Conservation (phyloP, 352 stramenopile species). For the Pythium oligandrum region DNA sequence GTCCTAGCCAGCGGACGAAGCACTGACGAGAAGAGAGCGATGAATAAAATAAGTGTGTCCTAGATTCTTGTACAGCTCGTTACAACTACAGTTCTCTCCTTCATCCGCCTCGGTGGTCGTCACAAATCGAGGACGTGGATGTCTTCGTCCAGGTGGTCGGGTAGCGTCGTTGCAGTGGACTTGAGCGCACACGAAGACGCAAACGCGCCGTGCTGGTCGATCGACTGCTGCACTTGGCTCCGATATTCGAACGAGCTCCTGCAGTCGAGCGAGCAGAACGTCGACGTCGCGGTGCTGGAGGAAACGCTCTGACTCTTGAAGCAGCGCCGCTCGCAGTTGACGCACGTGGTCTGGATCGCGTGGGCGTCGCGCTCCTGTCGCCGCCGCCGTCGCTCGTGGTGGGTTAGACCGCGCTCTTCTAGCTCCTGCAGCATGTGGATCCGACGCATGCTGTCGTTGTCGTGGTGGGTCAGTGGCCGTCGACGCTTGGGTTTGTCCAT, state of each 20-base stretch:
- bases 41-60: neutral
- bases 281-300: neutral
- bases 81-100: too few species aligned
- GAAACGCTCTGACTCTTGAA: conserved; percentile 19
- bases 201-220: conserved; percentile 20
- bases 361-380: neutral
- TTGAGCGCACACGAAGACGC: neutral
- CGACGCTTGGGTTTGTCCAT: neutral
- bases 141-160: neutral
- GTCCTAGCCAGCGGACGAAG: too few species aligned
- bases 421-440: conserved; percentile 18
- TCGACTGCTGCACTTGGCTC: conserved; percentile 28
- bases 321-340: conserved; percentile 51
- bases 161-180: too few species aligned
- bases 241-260: conserved; percentile 56
- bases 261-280: conserved; percentile 64
- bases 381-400: neutral
- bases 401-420: conserved; percentile 4
- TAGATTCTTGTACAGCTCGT: neutral
- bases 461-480: neutral
- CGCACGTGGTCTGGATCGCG: conserved; percentile 33
- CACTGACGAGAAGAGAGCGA: neutral
- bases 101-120: too few species aligned
- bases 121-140: too few species aligned
- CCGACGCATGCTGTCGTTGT: conserved; percentile 3